Evolutionary conservation across 345 rosid genomes (phyloP).

Genomic region (Acer saccharum): DNA sequence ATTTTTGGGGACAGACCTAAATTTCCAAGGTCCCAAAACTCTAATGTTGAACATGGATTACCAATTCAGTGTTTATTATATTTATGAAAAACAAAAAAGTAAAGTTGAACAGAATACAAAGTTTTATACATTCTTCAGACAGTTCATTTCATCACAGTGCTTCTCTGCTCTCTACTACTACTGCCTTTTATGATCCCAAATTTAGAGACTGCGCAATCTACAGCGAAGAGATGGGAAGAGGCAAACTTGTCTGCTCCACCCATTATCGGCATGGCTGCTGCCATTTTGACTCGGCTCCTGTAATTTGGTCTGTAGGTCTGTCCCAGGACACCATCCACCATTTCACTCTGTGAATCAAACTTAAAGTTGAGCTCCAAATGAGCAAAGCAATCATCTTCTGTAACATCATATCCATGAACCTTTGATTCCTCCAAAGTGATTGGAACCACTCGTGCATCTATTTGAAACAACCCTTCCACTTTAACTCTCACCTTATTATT

Average conservation of each 20-base stretch:
- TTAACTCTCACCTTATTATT: slow-evolving; percentile 19
- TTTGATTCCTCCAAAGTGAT: slow-evolving; percentile 19
- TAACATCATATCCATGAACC: slow-evolving; percentile 23
- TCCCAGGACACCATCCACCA: slow-evolving; percentile 21
- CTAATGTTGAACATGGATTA: background rate
- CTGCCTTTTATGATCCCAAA: background rate
- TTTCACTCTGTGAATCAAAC: slow-evolving; percentile 20
- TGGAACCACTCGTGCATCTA: slow-evolving; percentile 19
- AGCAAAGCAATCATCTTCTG: slow-evolving; percentile 17
- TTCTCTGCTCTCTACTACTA: background rate
- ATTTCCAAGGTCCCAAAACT: too few species aligned
- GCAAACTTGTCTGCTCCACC: slow-evolving; percentile 23
- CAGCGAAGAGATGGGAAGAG: slow-evolving; percentile 12
- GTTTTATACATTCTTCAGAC: background rate
- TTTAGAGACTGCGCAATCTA: slow-evolving; percentile 11
- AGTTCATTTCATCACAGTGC: background rate
- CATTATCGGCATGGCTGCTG: slow-evolving; percentile 26
- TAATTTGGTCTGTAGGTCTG: slow-evolving; percentile 25
- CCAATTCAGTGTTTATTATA: background rate
- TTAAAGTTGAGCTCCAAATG: slow-evolving; percentile 29
- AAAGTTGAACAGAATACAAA: background rate
- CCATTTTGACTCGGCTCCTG: slow-evolving; percentile 14
- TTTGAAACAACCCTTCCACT: slow-evolving; percentile 8
- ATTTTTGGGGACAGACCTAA: too few species aligned
- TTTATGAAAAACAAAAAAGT: background rate